Conservation (phyloP, 2,329 filamentous ascomycete genomes). For the Dothideomycetes sp. region DNA sequence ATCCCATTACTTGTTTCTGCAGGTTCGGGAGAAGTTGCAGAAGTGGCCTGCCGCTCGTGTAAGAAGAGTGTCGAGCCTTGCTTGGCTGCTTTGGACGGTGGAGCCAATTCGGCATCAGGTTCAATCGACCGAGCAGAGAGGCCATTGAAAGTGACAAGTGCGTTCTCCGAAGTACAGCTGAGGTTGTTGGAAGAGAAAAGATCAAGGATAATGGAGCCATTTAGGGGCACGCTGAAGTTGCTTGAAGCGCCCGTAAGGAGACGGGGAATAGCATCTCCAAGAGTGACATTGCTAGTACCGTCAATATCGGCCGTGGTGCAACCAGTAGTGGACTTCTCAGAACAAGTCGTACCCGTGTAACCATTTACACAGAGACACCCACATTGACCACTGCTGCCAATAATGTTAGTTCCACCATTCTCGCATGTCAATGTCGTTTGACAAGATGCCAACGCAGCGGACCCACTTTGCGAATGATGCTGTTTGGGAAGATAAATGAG, state of each 20-base stretch:
- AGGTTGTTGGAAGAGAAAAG: slow-evolving; percentile 66
- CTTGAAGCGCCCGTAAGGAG: slow-evolving; percentile 53
- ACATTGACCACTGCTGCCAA: slow-evolving; percentile 44
- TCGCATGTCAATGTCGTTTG: slow-evolving; percentile 52
- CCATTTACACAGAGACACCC: slow-evolving; percentile 83
- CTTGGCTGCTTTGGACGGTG: slow-evolving; percentile 9
- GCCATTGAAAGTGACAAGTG: slow-evolving; percentile 73
- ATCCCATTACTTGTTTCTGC: slow-evolving; percentile 24
- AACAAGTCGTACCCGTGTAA: slow-evolving; percentile 59
- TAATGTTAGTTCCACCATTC: slow-evolving; percentile 70
- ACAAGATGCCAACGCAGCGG: slow-evolving; percentile 38
- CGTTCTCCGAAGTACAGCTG: slow-evolving; percentile 76
- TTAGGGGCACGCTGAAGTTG: slow-evolving; percentile 69
- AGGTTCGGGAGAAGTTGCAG: slow-evolving; percentile 7
- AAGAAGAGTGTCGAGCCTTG: too few relatives aligned
- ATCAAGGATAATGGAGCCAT: slow-evolving; percentile 56
- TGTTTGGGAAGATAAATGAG: slow-evolving; percentile 48
- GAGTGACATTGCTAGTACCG: slow-evolving; percentile 55
- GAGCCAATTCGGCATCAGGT: slow-evolving; percentile 11
- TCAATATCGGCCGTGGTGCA: slow-evolving; percentile 43
- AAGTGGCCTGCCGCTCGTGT: too few relatives aligned
- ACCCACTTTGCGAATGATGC: slow-evolving; percentile 18
- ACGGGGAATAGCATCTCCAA: slow-evolving; percentile 68
- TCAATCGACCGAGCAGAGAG: slow-evolving; percentile 8
- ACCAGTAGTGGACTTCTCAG: slow-evolving; percentile 35